phyloP scores from a whole-genome alignment of 345 rosid genomes.

The Melaleuca quinquenervia region DNA sequence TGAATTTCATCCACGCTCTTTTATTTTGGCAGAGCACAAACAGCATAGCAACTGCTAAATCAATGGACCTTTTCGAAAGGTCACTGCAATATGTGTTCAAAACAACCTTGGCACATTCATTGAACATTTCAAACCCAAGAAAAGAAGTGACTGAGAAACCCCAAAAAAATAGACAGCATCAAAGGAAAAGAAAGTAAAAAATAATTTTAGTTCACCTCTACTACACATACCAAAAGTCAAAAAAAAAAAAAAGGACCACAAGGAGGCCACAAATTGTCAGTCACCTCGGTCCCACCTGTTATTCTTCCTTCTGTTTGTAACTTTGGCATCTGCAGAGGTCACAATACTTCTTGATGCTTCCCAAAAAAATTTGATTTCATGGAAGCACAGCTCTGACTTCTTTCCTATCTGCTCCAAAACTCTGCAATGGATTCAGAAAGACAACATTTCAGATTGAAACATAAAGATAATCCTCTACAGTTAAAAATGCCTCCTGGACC shows the following conservation, averaged over 20 bases:
- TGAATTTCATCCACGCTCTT: neutral
- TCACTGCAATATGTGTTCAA: neutral
- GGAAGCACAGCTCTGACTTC: conserved; percentile 69
- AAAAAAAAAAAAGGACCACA: neutral
- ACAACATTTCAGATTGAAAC: neutral
- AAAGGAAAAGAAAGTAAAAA: neutral
- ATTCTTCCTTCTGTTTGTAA: neutral
- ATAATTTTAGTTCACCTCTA: neutral
- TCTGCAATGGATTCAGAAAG: conserved; percentile 20
- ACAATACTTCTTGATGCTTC: neutral
- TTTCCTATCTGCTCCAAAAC: conserved; percentile 86
- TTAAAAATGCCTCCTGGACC: neutral
- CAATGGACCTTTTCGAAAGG: neutral
- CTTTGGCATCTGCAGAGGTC: neutral
- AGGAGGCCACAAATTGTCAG: neutral
- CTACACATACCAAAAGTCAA: neutral
- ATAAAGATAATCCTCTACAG: neutral
- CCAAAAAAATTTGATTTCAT: conserved; percentile 2
- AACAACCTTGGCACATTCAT: neutral
- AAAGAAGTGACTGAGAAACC: neutral
- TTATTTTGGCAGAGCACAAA: neutral
- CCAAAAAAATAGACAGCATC: neutral
- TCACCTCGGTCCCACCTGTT: conserved; percentile 7
- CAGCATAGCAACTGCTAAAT: neutral
- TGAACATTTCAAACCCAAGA: neutral